phyloP scores from a whole-genome alignment of 176 grass and related monocot species.

The Cocos nucifera region DNA sequence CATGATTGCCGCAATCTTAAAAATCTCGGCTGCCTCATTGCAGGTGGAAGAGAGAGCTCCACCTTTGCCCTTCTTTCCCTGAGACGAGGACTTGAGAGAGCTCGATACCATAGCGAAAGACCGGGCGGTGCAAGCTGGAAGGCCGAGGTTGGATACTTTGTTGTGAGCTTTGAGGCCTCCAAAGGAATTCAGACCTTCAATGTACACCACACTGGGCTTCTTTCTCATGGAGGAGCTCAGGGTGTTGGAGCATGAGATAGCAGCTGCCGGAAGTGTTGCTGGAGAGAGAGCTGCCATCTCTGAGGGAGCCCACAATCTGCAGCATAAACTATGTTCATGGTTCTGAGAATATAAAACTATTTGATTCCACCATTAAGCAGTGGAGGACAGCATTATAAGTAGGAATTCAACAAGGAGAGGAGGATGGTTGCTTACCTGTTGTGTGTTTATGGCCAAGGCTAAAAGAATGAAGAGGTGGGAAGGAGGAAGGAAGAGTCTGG shows the following conservation, averaged over 20 bases:
- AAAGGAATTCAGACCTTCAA: conserved; percentile 60
- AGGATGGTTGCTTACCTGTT: conserved; percentile 14
- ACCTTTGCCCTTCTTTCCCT: conserved; percentile 23
- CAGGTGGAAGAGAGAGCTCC: conserved; percentile 44
- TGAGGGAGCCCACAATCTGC: background rate
- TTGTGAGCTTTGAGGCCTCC: conserved; percentile 53
- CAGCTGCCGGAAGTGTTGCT: conserved; percentile 21
- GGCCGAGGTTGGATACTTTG: conserved; percentile 45
- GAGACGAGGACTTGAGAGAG: conserved; percentile 9
- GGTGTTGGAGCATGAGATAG: conserved; percentile 9
- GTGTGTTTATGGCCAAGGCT: background rate
- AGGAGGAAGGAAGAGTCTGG: conserved; percentile 29
- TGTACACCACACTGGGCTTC: conserved; percentile 33
- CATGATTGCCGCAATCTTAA: conserved; percentile 72
- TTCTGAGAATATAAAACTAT: too few relatives aligned
- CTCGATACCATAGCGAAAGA: conserved; percentile 49
- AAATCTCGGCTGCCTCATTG: conserved; percentile 69
- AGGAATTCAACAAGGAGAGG: background rate
- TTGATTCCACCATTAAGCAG: too few relatives aligned
- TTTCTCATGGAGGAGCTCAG: conserved; percentile 19
- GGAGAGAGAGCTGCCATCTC: conserved; percentile 62
- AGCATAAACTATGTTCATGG: too few relatives aligned
- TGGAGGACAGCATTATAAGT: too few relatives aligned
- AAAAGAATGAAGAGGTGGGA: conserved; percentile 13
- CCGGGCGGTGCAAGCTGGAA: conserved; percentile 41